Evolutionary conservation across 441 rosid genomes (phyloP), one percentile per base, ranked within the genome.

Genomic region (Viola pubescens): DNA sequence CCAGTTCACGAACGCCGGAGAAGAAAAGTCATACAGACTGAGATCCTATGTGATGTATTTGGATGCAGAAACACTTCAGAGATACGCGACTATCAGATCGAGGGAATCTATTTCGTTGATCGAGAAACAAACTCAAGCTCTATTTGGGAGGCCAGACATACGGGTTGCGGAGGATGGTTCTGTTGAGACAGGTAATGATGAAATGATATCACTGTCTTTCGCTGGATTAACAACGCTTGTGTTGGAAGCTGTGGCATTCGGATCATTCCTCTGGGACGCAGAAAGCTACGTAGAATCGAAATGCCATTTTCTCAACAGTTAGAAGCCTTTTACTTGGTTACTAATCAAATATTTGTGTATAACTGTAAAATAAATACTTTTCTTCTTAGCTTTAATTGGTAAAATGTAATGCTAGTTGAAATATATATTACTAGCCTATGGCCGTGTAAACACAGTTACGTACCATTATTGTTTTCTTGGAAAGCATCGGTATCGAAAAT

Each of bases 261-360:
- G 98, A 50, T 80, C 98, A 9, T 87, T 91, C 77, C 61, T 85
- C n/a, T 91, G 98, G 96, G 98, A 91, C 72, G 71, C 88, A 3
- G 98, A 91, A 65, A 84, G 79, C 75, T 82, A 85, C 49, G 95
- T 83, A 44, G 98, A 91, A 69, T 78, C 94, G 58, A 91, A 82
- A 62, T 80, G 79, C 70, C 85, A 82, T 9, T 87, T 88, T 49
- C 63, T 91, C 54, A 83, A 78, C 60, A 75, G 86, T 76, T 87
- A 64, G 74, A 0, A 0, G 10, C n/a, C 11, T 3, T 16, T 16
- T 50, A 37, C 26, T 14, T 16, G n/a, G 10, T 19, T 19, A 50
- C 9, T 8, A 10, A 10, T 50, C 37, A 26, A 50, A 37, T 26
- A 26, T 26, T 26, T 26, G 26, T 50, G 34, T 50, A 19, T 50